phyloP scores from a whole-genome alignment of 352 stramenopile species.

The Thalassiosira ordinaria region DNA sequence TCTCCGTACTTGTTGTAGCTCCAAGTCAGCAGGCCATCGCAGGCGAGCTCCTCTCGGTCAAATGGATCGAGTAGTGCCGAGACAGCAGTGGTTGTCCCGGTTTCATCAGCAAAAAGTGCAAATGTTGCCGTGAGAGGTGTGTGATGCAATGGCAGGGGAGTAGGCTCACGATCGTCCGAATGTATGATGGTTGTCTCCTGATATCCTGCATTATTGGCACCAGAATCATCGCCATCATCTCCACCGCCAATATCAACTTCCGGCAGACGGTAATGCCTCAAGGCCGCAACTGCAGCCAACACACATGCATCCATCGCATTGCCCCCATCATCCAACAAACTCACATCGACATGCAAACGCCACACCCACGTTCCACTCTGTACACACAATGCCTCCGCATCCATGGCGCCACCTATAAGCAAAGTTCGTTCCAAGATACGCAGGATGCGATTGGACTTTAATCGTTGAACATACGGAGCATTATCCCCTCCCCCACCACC shows the following conservation, averaged over 20 bases:
- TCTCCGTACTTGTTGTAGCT: constrained; percentile 72
- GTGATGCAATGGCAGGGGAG: constrained; percentile 93
- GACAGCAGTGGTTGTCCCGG: constrained; percentile 49
- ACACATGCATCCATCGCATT: constrained; percentile 91
- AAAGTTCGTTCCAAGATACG: constrained; percentile 91
- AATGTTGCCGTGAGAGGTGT: constrained; percentile 96
- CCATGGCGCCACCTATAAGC: constrained; percentile 90
- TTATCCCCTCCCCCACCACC: constrained; percentile 8
- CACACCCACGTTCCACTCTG: constrained; percentile 93
- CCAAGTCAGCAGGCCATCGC: constrained; percentile 69
- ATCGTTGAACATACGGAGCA: constrained; percentile 41
- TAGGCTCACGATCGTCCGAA: constrained; percentile 89
- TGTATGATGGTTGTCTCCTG: constrained; percentile 84
- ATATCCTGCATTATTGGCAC: constrained; percentile 63
- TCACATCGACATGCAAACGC: constrained; percentile 91
- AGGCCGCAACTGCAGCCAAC: constrained; percentile 91
- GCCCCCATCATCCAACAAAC: constrained; percentile 91
- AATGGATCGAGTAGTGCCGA: constrained; percentile 72
- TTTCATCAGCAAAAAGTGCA: constrained; percentile 73
- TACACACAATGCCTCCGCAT: constrained; percentile 94
- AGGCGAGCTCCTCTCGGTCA: constrained; percentile 74
- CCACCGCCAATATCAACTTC: constrained; percentile 84
- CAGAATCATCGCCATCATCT: background rate
- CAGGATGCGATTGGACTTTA: constrained; percentile 85
- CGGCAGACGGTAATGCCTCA: constrained; percentile 92